Conservation (phyloP, 306 rosid genomes). For the Quercus mongolica region DNA sequence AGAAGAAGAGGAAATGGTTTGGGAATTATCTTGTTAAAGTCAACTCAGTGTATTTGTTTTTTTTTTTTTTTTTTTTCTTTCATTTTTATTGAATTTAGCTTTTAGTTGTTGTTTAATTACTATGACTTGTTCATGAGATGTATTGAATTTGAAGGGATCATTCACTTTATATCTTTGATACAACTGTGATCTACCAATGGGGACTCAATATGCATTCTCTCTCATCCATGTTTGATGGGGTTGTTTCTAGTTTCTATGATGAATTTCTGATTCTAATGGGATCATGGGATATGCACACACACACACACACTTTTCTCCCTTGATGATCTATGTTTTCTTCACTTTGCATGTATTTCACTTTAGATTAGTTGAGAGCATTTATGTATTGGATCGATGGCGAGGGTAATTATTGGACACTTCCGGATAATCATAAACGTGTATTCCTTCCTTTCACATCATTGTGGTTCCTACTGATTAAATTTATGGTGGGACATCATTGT, state of each 20-base stretch:
- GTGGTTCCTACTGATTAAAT: too few relatives aligned
- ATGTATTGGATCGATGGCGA: too few relatives aligned
- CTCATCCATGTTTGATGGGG: not conserved
- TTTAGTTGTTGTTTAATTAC: not conserved
- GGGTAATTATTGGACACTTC: too few relatives aligned
- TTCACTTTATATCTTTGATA: not conserved
- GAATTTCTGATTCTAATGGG: not conserved
- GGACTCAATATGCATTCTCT: not conserved
- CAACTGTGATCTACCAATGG: not conserved
- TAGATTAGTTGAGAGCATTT: not conserved
- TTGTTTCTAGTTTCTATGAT: not conserved
- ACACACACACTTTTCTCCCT: not conserved
- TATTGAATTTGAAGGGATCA: not conserved
- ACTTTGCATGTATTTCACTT: not conserved
- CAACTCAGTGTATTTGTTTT: not conserved
- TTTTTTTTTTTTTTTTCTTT: not conserved
- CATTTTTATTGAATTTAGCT: not conserved
- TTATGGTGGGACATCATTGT: too few relatives aligned
- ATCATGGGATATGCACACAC: not conserved
- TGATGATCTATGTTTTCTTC: not conserved
- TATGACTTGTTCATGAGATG: not conserved
- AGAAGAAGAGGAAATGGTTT: not conserved
- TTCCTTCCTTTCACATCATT: too few relatives aligned
- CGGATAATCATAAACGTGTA: too few relatives aligned
- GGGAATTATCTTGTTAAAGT: not conserved